Percentiles rank a stretch among this genome's conserved stretches.
These are phyloP conservation scores for Vitellaria paradoxa DNA, from an alignment of 179 eudicot species.

Conservation along the genomic window DNA sequence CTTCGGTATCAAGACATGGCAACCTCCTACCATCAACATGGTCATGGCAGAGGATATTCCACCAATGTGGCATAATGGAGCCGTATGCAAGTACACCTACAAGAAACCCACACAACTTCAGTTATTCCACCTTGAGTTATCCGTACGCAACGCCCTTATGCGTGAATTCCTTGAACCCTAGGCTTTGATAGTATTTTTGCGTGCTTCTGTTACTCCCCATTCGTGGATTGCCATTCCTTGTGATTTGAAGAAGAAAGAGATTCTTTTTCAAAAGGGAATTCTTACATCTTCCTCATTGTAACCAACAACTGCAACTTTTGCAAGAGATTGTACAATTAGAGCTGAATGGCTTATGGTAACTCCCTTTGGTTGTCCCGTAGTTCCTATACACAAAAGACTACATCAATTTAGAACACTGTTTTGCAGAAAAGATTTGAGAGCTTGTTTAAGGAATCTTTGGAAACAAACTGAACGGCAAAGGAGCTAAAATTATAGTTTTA, in stretches of 20 bases:
- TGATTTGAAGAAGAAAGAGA: not conserved
- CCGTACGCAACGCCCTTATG: not conserved
- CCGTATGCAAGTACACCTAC: slow-evolving; percentile 90
- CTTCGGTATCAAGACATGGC: slow-evolving; percentile 80
- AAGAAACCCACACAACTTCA: slow-evolving; percentile 11
- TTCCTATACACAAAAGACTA: slow-evolving; percentile 42
- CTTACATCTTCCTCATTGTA: slow-evolving; percentile 79
- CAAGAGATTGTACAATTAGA: slow-evolving; percentile 78
- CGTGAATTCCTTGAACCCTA: not conserved
- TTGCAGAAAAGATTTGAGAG: not conserved
- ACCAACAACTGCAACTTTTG: slow-evolving; percentile 76
- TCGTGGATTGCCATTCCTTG: not conserved
- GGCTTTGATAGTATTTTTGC: not conserved
- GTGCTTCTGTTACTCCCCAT: not conserved
- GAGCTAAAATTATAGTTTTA: not conserved
- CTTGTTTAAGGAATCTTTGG: not conserved
- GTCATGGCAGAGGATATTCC: slow-evolving; percentile 93
- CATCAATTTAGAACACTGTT: not conserved
- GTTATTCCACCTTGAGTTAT: not conserved
- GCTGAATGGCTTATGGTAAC: slow-evolving; percentile 79
- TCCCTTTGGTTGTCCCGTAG: slow-evolving; percentile 95
- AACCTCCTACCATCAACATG: slow-evolving; percentile 84
- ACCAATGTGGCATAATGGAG: slow-evolving; percentile 94
- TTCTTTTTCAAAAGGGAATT: slow-evolving; percentile 6
- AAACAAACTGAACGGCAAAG: not conserved